phyloP scores from a whole-genome alignment of 345 rosid species.

The Excoecaria agallocha region DNA sequence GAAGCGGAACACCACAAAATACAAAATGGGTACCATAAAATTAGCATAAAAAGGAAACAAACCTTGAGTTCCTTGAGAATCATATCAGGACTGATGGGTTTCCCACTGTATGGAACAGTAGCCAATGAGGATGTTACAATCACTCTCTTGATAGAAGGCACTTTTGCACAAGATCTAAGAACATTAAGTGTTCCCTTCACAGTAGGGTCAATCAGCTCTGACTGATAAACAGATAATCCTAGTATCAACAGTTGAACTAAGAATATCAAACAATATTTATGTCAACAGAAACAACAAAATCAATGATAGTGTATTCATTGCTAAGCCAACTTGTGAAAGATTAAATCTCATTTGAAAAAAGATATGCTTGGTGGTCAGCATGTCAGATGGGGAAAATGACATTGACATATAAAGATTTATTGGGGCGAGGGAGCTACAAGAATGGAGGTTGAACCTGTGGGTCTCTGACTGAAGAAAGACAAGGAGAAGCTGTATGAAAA shows the following conservation, averaged over 20 bases:
- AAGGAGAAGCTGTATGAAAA: constrained; percentile 23
- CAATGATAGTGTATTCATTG: too few relatives aligned
- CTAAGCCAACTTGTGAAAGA: neutral
- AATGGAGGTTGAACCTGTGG: constrained; percentile 14
- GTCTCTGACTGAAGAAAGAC: neutral
- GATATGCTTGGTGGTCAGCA: too few relatives aligned
- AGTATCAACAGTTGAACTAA: too few relatives aligned
- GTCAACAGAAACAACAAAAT: too few relatives aligned
- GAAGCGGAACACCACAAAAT: neutral
- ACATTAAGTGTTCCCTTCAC: constrained; percentile 24
- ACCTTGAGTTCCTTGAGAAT: constrained; percentile 9
- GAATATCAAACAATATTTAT: too few relatives aligned
- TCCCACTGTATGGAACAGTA: constrained; percentile 6
- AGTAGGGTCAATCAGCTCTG: constrained; percentile 15
- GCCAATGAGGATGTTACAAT: constrained; percentile 18
- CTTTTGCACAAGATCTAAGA: constrained; percentile 21
- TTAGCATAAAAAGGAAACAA: neutral
- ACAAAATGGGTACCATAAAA: too few relatives aligned
- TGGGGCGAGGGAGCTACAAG: neutral
- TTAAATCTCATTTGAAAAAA: too few relatives aligned
- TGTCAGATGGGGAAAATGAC: too few relatives aligned
- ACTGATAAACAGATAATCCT: neutral
- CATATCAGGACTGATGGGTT: constrained; percentile 12
- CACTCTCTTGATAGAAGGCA: constrained; percentile 18
- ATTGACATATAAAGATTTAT: neutral